phyloP scores from a whole-genome alignment of 805 yeast genomes.

The Starmerella stigmatis region DNA sequence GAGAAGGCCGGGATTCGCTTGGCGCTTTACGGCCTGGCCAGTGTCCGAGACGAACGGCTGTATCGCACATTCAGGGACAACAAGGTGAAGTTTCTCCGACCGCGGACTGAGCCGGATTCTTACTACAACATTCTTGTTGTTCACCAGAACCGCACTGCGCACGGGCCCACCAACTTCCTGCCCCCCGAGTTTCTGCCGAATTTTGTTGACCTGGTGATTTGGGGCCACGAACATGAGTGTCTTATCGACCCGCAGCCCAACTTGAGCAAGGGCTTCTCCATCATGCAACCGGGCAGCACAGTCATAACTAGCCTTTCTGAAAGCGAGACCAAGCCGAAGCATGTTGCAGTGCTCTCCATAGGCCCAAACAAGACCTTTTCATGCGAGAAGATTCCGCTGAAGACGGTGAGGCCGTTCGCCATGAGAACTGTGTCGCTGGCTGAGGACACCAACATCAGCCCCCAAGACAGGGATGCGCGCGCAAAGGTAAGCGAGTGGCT shows the following conservation, averaged over 20 bases:
- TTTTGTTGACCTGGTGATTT: slow-evolving; percentile 70
- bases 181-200: slow-evolving; percentile 79
- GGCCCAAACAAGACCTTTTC: slow-evolving; percentile 43
- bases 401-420: slow-evolving; percentile 71
- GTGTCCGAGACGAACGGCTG: slow-evolving; percentile 79
- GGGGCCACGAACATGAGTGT: slow-evolving; percentile 99
- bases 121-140: slow-evolving; percentile 83
- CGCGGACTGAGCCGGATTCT: slow-evolving; percentile 44
- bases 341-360: slow-evolving; percentile 60
- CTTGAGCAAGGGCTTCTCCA: slow-evolving; percentile 54
- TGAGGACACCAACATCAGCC: slow-evolving; percentile 35
- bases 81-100: slow-evolving; percentile 66
- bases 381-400: slow-evolving; percentile 51
- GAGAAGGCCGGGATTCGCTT: slow-evolving; percentile 73
- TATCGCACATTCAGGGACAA: slow-evolving; percentile 73
- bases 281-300: slow-evolving; percentile 87
- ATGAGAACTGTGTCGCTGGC: slow-evolving; percentile 54
- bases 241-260: slow-evolving; percentile 51
- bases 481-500: slow-evolving; percentile 52
- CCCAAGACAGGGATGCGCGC: slow-evolving; percentile 33
- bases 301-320: slow-evolving; percentile 83
- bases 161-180: slow-evolving; percentile 61
- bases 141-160: slow-evolving; percentile 80
- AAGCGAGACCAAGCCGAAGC: slow-evolving; percentile 69
- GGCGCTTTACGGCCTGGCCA: slow-evolving; percentile 82